Evolutionary conservation across 176 grass and related monocot genomes (phyloP).

Genomic region (Carex myosuroides): DNA sequence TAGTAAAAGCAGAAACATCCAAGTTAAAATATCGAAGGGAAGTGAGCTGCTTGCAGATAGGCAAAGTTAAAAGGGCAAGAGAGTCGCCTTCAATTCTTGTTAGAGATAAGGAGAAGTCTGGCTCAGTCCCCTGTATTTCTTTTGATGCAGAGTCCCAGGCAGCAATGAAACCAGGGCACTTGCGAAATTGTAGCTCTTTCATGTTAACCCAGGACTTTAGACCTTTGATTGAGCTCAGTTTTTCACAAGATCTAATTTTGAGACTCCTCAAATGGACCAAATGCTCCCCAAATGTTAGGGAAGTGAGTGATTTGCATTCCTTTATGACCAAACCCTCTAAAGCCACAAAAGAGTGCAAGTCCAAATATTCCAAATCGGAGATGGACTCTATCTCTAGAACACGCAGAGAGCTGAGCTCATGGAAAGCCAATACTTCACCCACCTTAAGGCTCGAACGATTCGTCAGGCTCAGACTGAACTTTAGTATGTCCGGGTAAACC

Average conservation of each 20-base stretch:
- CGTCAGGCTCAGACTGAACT: too few relatives aligned
- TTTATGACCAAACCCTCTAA: not conserved
- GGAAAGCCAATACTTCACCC: not conserved
- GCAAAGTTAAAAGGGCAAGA: not conserved
- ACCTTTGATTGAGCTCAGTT: not conserved
- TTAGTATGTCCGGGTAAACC: too few relatives aligned
- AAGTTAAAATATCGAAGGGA: not conserved
- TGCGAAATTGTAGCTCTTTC: accelerated
- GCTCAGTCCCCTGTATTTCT: not conserved
- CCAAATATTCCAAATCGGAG: not conserved
- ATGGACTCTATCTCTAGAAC: not conserved
- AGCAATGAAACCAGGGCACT: not conserved
- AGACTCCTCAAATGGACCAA: not conserved
- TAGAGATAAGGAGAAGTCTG: not conserved
- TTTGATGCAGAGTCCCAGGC: not conserved
- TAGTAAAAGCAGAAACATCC: not conserved
- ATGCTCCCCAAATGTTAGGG: not conserved
- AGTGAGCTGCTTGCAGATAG: slow-evolving; percentile 10
- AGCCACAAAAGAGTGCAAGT: not conserved
- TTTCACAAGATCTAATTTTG: accelerated
- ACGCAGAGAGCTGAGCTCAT: not conserved
- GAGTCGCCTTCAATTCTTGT: not conserved
- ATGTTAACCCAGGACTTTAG: not conserved
- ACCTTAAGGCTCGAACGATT: too few relatives aligned
- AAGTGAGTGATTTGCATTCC: not conserved